Conservation (phyloP, 371 early-diverging fungal species). For the Mucor indicus region DNA sequence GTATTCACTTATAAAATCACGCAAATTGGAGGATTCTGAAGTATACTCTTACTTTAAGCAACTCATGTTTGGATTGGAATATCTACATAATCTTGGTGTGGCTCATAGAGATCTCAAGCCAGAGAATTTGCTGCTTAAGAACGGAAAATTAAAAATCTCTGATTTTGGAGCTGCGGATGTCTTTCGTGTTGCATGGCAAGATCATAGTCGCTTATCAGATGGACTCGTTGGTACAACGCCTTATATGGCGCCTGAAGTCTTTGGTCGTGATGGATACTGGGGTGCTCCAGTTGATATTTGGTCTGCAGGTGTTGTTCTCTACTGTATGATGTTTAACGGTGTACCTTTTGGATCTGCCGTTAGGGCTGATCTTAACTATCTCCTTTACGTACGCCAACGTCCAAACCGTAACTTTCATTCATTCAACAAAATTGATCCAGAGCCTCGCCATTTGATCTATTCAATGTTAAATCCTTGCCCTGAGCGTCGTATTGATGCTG, state of each 20-base stretch:
- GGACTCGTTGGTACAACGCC: constrained; percentile 83
- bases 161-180: constrained; percentile 95
- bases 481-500: too few relatives aligned
- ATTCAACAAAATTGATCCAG: constrained; percentile 54
- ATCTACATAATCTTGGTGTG: constrained; percentile 69
- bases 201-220: constrained; percentile 56
- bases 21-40: constrained; percentile 21
- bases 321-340: constrained; percentile 73
- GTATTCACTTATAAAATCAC: constrained; percentile 25
- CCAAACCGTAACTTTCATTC: constrained; percentile 48
- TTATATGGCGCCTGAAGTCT: constrained; percentile 85
- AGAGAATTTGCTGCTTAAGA: constrained; percentile 53
- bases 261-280: constrained; percentile 58
- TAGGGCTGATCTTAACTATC: constrained; percentile 62
- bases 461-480: constrained; percentile 81
- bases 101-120: constrained; percentile 81
- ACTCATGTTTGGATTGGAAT: constrained; percentile 65
- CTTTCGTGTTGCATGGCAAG: constrained; percentile 80
- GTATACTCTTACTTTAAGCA: constrained; percentile 52
- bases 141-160: constrained; percentile 64
- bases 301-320: constrained; percentile 79
- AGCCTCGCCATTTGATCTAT: constrained; percentile 59
- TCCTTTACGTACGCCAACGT: constrained; percentile 52
- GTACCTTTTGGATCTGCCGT: constrained; percentile 58
- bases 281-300: constrained; percentile 77